Base-by-base conservation (phyloP, 441 rosid species). In the Kokia cookei region DNA sequence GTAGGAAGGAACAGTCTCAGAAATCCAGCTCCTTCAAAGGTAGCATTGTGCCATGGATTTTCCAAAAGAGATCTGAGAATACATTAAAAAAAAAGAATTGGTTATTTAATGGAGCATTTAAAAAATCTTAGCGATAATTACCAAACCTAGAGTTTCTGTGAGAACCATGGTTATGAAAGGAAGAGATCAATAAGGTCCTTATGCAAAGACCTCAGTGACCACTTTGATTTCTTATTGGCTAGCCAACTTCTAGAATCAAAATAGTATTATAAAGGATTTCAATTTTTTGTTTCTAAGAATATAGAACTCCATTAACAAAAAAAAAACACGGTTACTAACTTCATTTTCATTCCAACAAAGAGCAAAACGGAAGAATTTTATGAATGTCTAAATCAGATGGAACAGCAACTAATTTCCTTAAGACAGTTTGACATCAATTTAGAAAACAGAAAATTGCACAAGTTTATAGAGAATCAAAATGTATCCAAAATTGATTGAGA, bases 11-110 rank as follows among this genome's bases (percentile, higher is more conserved):
- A 96, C 76, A 96, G 86, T 84, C 94, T 91, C 83, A 92, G 88
- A 75, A 96, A 96, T 43, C 98, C 99, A 84, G 96, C 85, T 75
- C 99, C 99, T 84, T 96, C 99, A 76, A 96, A 96, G 73, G 96
- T 81, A 59, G 98, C 86, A 85, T 96, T 92, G 84, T 96, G 98
- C 98, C 98, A 96, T 45, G 99, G 99, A 84, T 94, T 96, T 80
- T 94, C 98, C 89, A 93, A 82, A 72, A 90, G 87, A 76, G 89
- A 81, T 83, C 99, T 96, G 90, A 85, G 81, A 77, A 60, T 29
- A 19, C 26, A 64, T 58, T 45, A 57, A 2, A 53, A 42, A 2
- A 58, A 3, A 19, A 37, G 5, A 59, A 24, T 60, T 26, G 50
- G n/a, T 26, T 15, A 71, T 15, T 58, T 14, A 59, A 17, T 58